Conservation (phyloP, 371 early-diverging fungal genomes). For the Syncephalastrum sp. region DNA sequence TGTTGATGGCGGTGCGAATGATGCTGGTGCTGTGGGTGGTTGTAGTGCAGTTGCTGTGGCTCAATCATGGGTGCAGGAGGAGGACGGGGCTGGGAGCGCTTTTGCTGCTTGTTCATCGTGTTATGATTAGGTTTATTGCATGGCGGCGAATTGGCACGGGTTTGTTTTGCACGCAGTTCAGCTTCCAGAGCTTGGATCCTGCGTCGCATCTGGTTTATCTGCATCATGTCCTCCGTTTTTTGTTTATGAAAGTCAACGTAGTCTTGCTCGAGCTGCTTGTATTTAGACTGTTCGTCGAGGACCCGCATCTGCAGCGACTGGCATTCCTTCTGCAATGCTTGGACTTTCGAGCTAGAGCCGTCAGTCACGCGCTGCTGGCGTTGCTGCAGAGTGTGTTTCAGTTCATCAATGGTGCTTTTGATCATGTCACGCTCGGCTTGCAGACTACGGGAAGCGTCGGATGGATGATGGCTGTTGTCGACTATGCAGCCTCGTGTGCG, state of each 20-base stretch:
- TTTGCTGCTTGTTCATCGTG: too few species aligned
- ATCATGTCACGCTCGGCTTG: neutral
- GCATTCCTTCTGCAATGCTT: constrained; percentile 24
- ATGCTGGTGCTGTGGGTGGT: too few species aligned
- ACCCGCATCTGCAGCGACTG: constrained; percentile 18
- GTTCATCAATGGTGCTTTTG: neutral
- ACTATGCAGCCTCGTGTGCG: neutral
- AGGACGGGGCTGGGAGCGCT: constrained; percentile 5
- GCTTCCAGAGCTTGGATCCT: constrained; percentile 15
- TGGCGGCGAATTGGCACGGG: too few species aligned
- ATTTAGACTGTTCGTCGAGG: constrained; percentile 22
- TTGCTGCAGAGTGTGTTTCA: constrained; percentile 13
- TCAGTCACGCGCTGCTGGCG: constrained; percentile 7
- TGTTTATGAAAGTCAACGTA: constrained; percentile 28
- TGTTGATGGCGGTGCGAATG: constrained; percentile 1
- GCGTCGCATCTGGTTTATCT: constrained; percentile 23
- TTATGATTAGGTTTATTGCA: too few species aligned
- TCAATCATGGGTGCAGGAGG: constrained; percentile 22
- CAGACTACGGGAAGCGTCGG: neutral
- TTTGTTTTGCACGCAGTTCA: constrained; percentile 26
- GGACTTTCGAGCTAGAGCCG: neutral
- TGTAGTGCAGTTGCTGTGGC: constrained; percentile 2
- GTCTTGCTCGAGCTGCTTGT: constrained; percentile 30
- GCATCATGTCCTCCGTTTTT: constrained; percentile 25
- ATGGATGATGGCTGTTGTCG: neutral